Conservation (phyloP, 495 filamentous ascomycete genomes). For the Aspergillus sclerotiicarbonarius region DNA sequence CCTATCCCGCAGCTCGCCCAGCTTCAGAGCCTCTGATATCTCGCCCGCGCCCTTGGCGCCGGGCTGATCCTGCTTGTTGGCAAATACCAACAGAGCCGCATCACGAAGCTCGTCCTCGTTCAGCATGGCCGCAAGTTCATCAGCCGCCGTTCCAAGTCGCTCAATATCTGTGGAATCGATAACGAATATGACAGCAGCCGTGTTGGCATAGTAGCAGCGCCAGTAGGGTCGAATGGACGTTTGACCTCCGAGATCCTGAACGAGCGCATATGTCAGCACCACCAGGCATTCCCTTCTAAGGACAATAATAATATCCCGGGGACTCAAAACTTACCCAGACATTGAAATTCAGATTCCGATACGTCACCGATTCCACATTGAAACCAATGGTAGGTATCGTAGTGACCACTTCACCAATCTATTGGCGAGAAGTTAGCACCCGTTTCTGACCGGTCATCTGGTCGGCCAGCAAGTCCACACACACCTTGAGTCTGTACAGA, state of each 20-base stretch:
- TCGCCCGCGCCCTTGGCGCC: constrained; percentile 95
- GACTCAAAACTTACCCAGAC: constrained; percentile 71
- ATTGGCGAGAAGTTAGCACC: constrained; percentile 25
- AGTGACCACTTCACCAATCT: constrained; percentile 98
- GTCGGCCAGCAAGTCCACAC: constrained; percentile 6
- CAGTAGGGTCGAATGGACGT: constrained; percentile 97
- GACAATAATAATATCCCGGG: not conserved
- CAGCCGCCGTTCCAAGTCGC: constrained; percentile 83
- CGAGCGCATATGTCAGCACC: constrained; percentile 6
- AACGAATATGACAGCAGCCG: constrained; percentile 97
- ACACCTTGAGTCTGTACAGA: constrained; percentile 91
- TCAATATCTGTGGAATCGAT: constrained; percentile 98
- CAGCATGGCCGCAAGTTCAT: constrained; percentile 91
- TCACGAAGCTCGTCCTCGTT: constrained; percentile 95
- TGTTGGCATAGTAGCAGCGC: constrained; percentile 99
- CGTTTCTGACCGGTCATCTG: not conserved
- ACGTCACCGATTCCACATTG: constrained; percentile 97
- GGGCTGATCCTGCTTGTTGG: constrained; percentile 98
- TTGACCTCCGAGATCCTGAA: constrained; percentile 88
- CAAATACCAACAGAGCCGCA: constrained; percentile 89
- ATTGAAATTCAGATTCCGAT: constrained; percentile 97
- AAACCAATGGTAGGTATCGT: constrained; percentile 99
- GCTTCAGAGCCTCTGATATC: constrained; percentile 85
- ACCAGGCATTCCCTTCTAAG: not conserved
- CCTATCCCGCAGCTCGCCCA: constrained; percentile 87